phyloP scores from a whole-genome alignment of 2,329 filamentous ascomycete species.

The Sporothrix luriei region DNA sequence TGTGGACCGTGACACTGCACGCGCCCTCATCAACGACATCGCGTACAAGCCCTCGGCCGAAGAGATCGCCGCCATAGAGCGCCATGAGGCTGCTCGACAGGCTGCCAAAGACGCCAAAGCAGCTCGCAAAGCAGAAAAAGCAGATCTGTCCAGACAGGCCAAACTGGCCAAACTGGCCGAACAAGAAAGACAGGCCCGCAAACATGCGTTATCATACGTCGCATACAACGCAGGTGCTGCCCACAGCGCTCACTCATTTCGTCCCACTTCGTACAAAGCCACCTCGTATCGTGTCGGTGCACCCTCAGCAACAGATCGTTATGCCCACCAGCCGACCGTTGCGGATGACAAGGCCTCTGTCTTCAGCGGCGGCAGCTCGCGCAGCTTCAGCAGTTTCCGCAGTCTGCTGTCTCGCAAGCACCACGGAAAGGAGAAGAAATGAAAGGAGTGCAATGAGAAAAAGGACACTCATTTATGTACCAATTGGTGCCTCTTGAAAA shows the following conservation, averaged over 20 bases:
- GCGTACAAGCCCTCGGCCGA: constrained; percentile 24
- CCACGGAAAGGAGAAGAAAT: background rate
- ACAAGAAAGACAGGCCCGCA: constrained; percentile 23
- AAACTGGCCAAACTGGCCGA: constrained; percentile 17
- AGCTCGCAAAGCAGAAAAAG: constrained; percentile 22
- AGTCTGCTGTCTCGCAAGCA: constrained; percentile 25
- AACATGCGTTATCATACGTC: constrained; percentile 19
- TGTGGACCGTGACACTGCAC: constrained; percentile 23
- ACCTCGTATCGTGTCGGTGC: background rate
- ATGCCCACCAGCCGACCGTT: background rate
- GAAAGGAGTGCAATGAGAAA: background rate
- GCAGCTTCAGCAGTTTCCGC: constrained; percentile 34
- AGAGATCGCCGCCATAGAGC: constrained; percentile 28
- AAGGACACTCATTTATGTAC: background rate
- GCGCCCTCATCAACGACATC: constrained; percentile 26
- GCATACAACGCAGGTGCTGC: background rate
- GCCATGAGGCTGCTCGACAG: constrained; percentile 21
- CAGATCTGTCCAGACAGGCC: background rate
- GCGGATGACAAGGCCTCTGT: constrained; percentile 38
- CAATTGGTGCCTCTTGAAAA: background rate
- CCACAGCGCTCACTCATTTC: background rate
- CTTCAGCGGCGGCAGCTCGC: constrained; percentile 37
- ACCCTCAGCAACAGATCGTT: background rate
- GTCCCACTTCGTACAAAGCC: background rate
- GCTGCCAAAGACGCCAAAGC: constrained; percentile 26